Percentiles rank a stretch among this genome's conserved stretches.
Evolutionary conservation across 768 basidiomycete species (phyloP).

Genomic region (Rhodosporidiobolus sp.): DNA sequence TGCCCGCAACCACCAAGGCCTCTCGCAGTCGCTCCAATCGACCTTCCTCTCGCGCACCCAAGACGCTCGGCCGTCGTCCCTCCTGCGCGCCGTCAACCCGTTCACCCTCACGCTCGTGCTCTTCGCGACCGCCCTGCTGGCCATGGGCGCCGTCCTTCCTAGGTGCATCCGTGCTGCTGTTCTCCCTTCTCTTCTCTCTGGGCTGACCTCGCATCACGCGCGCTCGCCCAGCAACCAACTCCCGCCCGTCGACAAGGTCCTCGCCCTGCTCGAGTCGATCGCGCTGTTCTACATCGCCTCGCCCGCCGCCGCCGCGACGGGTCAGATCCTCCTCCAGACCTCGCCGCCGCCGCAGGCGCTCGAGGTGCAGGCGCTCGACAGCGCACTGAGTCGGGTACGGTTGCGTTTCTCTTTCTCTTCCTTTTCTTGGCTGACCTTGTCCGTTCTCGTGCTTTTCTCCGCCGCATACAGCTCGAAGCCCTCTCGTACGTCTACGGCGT

Average conservation of each 20-base stretch:
- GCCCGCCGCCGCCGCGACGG: constrained; percentile 75
- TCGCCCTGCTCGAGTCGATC: constrained; percentile 71
- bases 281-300: constrained; percentile 81
- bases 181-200: background rate
- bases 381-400: too few relatives aligned
- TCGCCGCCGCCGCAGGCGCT: constrained; percentile 47
- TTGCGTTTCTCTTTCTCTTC: too few relatives aligned
- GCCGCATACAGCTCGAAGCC: too few relatives aligned
- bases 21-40: background rate
- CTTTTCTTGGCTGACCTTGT: too few relatives aligned
- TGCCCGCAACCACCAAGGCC: constrained; percentile 5
- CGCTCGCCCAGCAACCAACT: constrained; percentile 51
- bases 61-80: background rate
- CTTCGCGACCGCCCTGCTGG: constrained; percentile 59
- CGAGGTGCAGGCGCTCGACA: too few relatives aligned
- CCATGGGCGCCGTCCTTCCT: constrained; percentile 58
- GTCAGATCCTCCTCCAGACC: constrained; percentile 83
- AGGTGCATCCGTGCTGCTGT: constrained; percentile 54
- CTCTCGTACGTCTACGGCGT: too few relatives aligned
- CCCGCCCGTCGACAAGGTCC: constrained; percentile 68
- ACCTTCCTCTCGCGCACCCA: background rate
- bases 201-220: constrained; percentile 38
- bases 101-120: constrained; percentile 65
- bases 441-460: too few relatives aligned
- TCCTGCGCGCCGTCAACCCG: constrained; percentile 63